Evolutionary conservation across 2,329 filamentous ascomycete species (phyloP).

Genomic region (Colletotrichum sp.): DNA sequence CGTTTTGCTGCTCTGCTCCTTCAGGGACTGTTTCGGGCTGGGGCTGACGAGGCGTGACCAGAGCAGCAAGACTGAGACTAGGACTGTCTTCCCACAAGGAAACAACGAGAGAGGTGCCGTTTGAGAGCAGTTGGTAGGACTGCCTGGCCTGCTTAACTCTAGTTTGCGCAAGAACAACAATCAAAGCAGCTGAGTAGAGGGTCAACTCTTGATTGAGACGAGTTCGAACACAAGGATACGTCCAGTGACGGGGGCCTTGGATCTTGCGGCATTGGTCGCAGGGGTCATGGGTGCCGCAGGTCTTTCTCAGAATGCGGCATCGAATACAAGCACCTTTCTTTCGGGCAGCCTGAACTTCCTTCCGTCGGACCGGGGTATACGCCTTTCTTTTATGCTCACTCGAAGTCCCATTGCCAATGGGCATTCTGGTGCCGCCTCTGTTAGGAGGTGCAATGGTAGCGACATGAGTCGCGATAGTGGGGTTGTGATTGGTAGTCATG

Average conservation of each 20-base stretch:
- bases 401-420: conserved; percentile 21
- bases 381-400: conserved; percentile 24
- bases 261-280: conserved; percentile 70
- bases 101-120: conserved; percentile 39
- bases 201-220: conserved; percentile 66
- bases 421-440: conserved; percentile 58
- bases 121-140: conserved; percentile 51
- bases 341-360: conserved; percentile 69
- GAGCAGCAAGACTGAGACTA: conserved; percentile 17
- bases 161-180: conserved; percentile 66
- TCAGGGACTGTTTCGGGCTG: background rate
- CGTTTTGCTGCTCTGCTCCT: background rate
- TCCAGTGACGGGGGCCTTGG: conserved; percentile 68
- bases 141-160: conserved; percentile 61
- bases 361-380: conserved; percentile 57
- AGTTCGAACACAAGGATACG: conserved; percentile 66
- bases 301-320: conserved; percentile 70
- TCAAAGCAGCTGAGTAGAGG: conserved; percentile 67
- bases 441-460: conserved; percentile 23
- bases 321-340: conserved; percentile 70
- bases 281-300: conserved; percentile 67
- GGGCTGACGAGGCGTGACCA: conserved; percentile 18
- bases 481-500: conserved; percentile 35
- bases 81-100: conserved; percentile 21
- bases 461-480: conserved; percentile 8